Evolutionary conservation across 352 stramenopile genomes (phyloP).

Genomic region (Phytophthora lateralis): DNA sequence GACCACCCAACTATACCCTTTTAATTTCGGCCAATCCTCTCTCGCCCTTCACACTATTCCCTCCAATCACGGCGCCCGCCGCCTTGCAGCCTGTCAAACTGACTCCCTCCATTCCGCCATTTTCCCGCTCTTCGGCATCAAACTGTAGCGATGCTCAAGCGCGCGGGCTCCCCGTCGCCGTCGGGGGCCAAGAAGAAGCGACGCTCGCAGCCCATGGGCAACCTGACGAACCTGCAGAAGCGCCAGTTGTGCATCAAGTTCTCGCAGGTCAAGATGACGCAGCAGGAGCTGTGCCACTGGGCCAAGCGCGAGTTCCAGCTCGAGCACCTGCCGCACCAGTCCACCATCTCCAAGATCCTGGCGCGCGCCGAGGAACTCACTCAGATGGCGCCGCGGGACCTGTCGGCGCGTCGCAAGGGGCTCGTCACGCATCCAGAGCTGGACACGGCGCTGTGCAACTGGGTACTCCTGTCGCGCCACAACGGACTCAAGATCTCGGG

Average conservation of each 20-base stretch:
- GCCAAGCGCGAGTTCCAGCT: constrained; percentile 66
- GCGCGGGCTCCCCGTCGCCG: constrained; percentile 8
- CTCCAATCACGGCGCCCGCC: neutral
- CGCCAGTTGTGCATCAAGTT: constrained; percentile 65
- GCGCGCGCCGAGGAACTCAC: constrained; percentile 49
- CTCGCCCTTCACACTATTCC: neutral
- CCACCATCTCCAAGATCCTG: constrained; percentile 72
- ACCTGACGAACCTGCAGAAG: constrained; percentile 70
- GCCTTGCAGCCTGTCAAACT: constrained; percentile 34
- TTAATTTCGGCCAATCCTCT: constrained; percentile 1
- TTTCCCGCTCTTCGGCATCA: constrained; percentile 34
- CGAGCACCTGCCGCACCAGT: constrained; percentile 58
- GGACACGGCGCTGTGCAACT: constrained; percentile 67
- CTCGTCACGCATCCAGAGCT: constrained; percentile 61
- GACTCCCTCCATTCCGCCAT: constrained; percentile 31
- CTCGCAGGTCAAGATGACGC: constrained; percentile 60
- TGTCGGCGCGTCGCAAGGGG: constrained; percentile 43
- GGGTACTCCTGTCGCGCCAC: constrained; percentile 55
- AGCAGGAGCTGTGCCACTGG: constrained; percentile 68
- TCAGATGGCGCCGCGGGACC: constrained; percentile 52
- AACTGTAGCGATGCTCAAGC: constrained; percentile 29
- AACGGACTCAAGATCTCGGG: constrained; percentile 58
- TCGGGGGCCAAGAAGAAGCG: constrained; percentile 45
- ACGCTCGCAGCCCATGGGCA: constrained; percentile 55
- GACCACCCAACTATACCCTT: neutral